Conservation (phyloP, 345 rosid species). For the Citrus inodora region DNA sequence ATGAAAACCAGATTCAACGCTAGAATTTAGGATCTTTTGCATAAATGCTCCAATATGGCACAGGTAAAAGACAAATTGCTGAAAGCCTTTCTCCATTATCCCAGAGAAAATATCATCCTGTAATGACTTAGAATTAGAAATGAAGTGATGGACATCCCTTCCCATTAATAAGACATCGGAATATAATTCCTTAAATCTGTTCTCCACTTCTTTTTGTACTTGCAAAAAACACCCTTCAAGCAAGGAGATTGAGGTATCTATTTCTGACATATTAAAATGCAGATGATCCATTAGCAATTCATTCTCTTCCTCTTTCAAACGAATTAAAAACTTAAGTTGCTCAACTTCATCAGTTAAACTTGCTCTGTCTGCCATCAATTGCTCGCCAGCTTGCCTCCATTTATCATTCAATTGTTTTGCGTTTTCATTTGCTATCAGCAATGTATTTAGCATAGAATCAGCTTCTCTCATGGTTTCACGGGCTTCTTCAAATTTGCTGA, state of each 20-base stretch:
- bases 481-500: constrained; percentile 61
- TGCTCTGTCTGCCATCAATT: constrained; percentile 47
- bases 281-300: constrained; percentile 43
- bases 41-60: constrained; percentile 44
- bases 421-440: constrained; percentile 63
- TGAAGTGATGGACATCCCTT: constrained; percentile 36
- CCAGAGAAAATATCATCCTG: constrained; percentile 52
- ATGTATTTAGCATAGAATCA: constrained; percentile 56
- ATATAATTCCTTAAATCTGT: constrained; percentile 39
- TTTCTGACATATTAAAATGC: constrained; percentile 36
- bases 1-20: constrained; percentile 14
- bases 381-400: constrained; percentile 58
- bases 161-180: constrained; percentile 45
- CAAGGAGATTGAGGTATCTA: constrained; percentile 44
- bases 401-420: constrained; percentile 42
- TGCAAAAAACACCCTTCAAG: constrained; percentile 58
- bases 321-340: constrained; percentile 49
- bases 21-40: constrained; percentile 29
- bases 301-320: constrained; percentile 52
- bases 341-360: constrained; percentile 51
- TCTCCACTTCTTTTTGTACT: constrained; percentile 57
- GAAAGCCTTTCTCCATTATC: constrained; percentile 58
- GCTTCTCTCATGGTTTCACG: constrained; percentile 74
- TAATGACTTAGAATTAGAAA: constrained; percentile 45
- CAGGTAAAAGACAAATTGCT: constrained; percentile 39